phyloP scores from a whole-genome alignment of 352 stramenopile species.

The Globisporangium paddicum region DNA sequence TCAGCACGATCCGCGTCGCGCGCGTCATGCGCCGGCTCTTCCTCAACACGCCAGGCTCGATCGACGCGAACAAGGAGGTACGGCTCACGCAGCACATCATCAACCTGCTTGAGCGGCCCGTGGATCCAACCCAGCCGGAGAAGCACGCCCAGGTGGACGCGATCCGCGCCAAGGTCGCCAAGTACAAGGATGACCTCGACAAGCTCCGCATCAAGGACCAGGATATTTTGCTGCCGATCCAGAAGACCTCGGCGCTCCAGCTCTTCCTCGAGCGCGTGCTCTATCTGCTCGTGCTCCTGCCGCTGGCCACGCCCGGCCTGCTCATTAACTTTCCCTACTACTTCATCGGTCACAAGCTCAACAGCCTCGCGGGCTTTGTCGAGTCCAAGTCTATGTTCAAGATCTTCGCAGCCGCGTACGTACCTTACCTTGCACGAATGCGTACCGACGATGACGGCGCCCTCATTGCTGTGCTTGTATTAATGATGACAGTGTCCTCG shows the following conservation, averaged over 20 bases:
- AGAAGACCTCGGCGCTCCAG: constrained; percentile 48
- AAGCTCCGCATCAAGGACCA: constrained; percentile 63
- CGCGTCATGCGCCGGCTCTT: constrained; percentile 66
- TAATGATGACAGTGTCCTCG: constrained; percentile 53
- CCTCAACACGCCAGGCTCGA: constrained; percentile 51
- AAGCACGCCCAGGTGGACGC: constrained; percentile 30
- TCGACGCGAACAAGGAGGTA: constrained; percentile 68
- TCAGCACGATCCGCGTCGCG: constrained; percentile 52
- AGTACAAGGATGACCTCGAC: constrained; percentile 57
- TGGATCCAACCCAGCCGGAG: constrained; percentile 24
- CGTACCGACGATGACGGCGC: background rate
- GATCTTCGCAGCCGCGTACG: constrained; percentile 63
- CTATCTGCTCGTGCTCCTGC: constrained; percentile 64
- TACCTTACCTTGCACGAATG: constrained; percentile 22
- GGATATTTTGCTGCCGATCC: constrained; percentile 45
- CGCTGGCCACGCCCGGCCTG: constrained; percentile 57
- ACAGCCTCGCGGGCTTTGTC: constrained; percentile 55
- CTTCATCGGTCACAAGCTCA: constrained; percentile 72
- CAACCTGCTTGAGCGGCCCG: constrained; percentile 51
- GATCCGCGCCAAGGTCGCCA: constrained; percentile 45
- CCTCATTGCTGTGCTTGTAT: no score
- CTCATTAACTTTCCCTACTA: constrained; percentile 78
- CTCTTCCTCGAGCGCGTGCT: constrained; percentile 62
- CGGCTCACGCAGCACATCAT: constrained; percentile 76
- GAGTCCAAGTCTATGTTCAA: constrained; percentile 83